Evolutionary conservation across 495 filamentous ascomycete species (phyloP), one percentile per base, ranked within the genome.

Genomic region (Hyaloscypha hepaticicola): DNA sequence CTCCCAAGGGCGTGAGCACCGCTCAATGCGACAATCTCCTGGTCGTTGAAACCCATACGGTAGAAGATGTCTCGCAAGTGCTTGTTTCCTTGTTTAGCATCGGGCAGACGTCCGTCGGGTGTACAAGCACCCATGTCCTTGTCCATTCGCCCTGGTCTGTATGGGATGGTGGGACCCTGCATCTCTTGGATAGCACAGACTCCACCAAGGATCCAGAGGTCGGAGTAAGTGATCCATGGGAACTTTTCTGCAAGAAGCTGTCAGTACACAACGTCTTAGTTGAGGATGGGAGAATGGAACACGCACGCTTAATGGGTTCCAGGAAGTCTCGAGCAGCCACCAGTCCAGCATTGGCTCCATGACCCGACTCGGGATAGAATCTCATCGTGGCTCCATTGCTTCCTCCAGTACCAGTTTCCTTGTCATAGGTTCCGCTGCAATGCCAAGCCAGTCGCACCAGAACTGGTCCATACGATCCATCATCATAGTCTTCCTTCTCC

Each of bases 301-400:
- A 76, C 80, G 76, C 75, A 87, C 85, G 80, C 80, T 97, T 95
- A 71, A 97, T 80, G 66, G 91, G 90, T 78, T 96, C 90, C 27
- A 97, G 81, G 84, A 97, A 96, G 80, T 96, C 90, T 45, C 94
- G 89, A 66, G 94, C 95, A 65, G 83, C 78, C 77, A 90, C 89
- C 70, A 99, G 83, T 69, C 95, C 95, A 59, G 94, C 92, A 70
- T 97, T 97, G 76, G 94, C 95, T 68, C 93, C 93, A 78, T 99
- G 95, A 74, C 89, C 90, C 49, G 85, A 83, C 81, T 97, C 95
- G 45, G 95, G 95, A 48, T 87, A 82, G 77, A 99, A 99, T 76
- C 95, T 87, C 95, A 99, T 99, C 70, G 95, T 99, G 60, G 95
- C 93, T 66, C 95, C 95, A 76, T 99, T 96, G 79, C 89, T 93